Evolutionary conservation across 2,329 filamentous ascomycete genomes (phyloP).

Genomic region (Fusarium siculi): DNA sequence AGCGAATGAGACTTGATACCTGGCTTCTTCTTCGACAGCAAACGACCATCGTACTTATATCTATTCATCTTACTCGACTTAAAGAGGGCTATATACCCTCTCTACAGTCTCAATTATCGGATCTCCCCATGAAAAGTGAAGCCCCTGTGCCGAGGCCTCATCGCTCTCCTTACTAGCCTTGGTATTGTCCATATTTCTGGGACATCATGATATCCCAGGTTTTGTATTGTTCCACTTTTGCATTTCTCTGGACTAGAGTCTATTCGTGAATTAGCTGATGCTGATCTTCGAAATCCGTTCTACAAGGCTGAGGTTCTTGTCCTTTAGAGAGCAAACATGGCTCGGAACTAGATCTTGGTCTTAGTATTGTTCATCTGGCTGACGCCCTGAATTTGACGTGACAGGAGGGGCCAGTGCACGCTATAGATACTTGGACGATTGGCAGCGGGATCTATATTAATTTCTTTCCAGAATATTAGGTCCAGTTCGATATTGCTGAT

Average conservation of each 20-base stretch:
- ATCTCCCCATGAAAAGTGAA: not conserved
- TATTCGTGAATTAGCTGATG: not conserved
- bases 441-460: not conserved
- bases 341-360: not conserved
- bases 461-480: not conserved
- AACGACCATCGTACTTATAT: constrained; percentile 7
- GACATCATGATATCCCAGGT: not conserved
- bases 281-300: not conserved
- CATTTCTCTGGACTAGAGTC: not conserved
- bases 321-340: constrained; percentile 9
- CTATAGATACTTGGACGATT: not conserved
- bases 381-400: not conserved
- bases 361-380: constrained; percentile 2
- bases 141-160: not conserved
- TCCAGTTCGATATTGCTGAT: not conserved
- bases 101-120: not conserved
- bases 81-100: not conserved
- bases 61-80: not conserved
- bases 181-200: constrained; percentile 10
- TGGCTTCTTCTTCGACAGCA: not conserved
- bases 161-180: not conserved
- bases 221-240: constrained; percentile 10
- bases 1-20: not conserved
- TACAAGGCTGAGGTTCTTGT: not conserved
- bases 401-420: not conserved